phyloP scores from a whole-genome alignment of 2,329 filamentous ascomycete genomes.

The Pyrenochaeta sp. region DNA sequence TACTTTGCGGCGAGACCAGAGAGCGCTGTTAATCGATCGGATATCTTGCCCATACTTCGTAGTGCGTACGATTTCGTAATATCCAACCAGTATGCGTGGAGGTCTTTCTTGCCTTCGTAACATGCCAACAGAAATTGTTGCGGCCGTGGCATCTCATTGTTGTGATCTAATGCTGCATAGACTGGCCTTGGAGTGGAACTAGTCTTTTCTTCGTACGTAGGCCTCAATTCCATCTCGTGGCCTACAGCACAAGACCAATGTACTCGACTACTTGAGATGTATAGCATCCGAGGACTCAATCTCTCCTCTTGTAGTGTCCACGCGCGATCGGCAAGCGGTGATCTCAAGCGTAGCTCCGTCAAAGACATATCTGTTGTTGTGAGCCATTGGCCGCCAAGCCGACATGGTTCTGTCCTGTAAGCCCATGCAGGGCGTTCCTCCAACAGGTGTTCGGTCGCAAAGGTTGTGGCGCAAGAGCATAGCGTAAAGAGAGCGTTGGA shows the following conservation, averaged over 20 bases:
- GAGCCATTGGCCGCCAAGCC: conserved; percentile 12
- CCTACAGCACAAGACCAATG: conserved; percentile 12
- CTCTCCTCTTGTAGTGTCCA: conserved; percentile 19
- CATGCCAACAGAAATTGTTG: conserved; percentile 11
- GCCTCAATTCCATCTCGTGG: conserved; percentile 9
- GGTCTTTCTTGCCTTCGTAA: conserved; percentile 1
- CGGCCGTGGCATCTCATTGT: conserved; percentile 7
- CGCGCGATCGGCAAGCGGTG: conserved; percentile 12
- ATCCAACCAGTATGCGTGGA: conserved; percentile 11
- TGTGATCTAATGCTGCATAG: conserved; percentile 5
- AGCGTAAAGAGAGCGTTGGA: conserved; percentile 15
- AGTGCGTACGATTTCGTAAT: conserved; percentile 14
- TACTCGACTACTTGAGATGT: conserved; percentile 8
- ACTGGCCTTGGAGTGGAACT: conserved; percentile 4
- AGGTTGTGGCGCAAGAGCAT: conserved; percentile 8
- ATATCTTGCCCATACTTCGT: conserved; percentile 5
- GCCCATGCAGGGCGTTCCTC: conserved; percentile 11
- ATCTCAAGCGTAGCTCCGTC: conserved; percentile 10
- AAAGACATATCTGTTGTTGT: conserved; percentile 11
- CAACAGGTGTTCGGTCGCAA: conserved; percentile 8
- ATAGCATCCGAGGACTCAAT: conserved; percentile 17
- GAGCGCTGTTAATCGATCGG: conserved; percentile 12
- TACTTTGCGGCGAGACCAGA: conserved; percentile 15
- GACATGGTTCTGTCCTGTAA: conserved; percentile 9
- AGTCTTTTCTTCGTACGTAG: conserved; percentile 2